These are phyloP conservation scores for Fomitopsis pinicola DNA, from an alignment of 1,284 basidiomycete genomes.

Conservation along the genomic window DNA sequence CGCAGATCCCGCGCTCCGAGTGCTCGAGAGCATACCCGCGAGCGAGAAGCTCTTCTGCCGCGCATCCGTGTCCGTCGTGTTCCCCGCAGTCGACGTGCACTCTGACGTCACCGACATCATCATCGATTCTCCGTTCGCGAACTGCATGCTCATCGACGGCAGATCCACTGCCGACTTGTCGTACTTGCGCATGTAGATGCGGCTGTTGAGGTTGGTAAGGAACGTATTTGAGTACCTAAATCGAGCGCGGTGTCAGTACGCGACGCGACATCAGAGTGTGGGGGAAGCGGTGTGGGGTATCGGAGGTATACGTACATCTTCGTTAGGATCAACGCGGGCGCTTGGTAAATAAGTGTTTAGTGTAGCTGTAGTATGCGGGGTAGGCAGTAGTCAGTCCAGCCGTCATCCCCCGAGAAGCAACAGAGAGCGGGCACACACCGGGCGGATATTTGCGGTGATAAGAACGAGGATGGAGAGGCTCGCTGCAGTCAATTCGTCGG, in stretches of 20 bases:
- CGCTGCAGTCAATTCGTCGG: neutral
- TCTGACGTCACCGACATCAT: neutral
- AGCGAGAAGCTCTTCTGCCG: neutral
- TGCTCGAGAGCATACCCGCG: neutral
- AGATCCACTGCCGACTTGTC: neutral
- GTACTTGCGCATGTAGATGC: neutral
- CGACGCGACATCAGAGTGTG: neutral
- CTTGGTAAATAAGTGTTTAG: neutral
- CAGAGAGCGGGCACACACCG: neutral
- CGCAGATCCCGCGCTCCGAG: neutral
- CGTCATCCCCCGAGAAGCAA: neutral
- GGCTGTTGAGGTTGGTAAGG: slow-evolving; percentile 1
- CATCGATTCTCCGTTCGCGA: neutral
- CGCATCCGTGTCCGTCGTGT: neutral
- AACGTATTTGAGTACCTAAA: slow-evolving; percentile 1
- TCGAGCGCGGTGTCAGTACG: neutral
- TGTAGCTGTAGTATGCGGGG: neutral
- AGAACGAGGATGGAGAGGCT: slow-evolving; percentile 2
- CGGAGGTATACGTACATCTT: neutral
- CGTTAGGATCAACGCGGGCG: neutral
- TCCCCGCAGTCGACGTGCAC: neutral
- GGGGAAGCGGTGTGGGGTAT: neutral
- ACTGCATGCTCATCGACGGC: neutral
- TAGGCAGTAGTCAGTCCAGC: neutral
- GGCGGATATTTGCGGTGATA: neutral